Conservation (phyloP, 495 filamentous ascomycete genomes). For the Aspergillus heteromorphus region DNA sequence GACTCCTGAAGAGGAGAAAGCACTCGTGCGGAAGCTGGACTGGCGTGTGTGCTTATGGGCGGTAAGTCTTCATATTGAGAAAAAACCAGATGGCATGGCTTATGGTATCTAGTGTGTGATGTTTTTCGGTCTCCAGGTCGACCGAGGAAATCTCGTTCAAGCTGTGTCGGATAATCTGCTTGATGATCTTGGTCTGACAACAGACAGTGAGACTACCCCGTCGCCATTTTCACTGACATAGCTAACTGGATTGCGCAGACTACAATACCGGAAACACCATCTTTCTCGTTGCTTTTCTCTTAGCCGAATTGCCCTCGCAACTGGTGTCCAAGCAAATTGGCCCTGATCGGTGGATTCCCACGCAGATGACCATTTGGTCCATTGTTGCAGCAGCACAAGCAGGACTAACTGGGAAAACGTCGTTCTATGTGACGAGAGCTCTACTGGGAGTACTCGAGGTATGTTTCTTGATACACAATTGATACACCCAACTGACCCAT, state of each 20-base stretch:
- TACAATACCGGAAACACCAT: slow-evolving; percentile 14
- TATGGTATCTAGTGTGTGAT: slow-evolving; percentile 35
- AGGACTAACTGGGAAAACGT: slow-evolving; percentile 49
- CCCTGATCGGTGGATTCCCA: slow-evolving; percentile 73
- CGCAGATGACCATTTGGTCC: slow-evolving; percentile 70
- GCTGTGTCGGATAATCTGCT: slow-evolving; percentile 53
- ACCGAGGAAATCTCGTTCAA: slow-evolving; percentile 51
- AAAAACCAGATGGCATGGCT: neutral
- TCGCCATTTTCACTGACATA: slow-evolving; percentile 8
- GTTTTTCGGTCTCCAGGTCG: slow-evolving; percentile 56
- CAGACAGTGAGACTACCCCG: slow-evolving; percentile 52
- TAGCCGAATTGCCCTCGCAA: slow-evolving; percentile 63
- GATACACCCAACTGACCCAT: neutral
- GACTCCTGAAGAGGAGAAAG: slow-evolving; percentile 49
- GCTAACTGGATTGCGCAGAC: slow-evolving; percentile 51
- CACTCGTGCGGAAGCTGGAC: slow-evolving; percentile 47
- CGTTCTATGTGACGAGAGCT: slow-evolving; percentile 57
- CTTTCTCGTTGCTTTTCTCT: slow-evolving; percentile 53
- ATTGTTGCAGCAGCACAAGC: slow-evolving; percentile 60
- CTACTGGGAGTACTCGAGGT: slow-evolving; percentile 59
- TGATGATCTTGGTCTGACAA: slow-evolving; percentile 47
- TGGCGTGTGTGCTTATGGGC: slow-evolving; percentile 49
- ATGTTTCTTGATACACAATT: neutral
- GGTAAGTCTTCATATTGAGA: slow-evolving; percentile 29
- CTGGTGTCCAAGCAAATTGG: slow-evolving; percentile 62